Conservation (phyloP, 108 stramenopile genomes). For the Heterococcus sp. region DNA sequence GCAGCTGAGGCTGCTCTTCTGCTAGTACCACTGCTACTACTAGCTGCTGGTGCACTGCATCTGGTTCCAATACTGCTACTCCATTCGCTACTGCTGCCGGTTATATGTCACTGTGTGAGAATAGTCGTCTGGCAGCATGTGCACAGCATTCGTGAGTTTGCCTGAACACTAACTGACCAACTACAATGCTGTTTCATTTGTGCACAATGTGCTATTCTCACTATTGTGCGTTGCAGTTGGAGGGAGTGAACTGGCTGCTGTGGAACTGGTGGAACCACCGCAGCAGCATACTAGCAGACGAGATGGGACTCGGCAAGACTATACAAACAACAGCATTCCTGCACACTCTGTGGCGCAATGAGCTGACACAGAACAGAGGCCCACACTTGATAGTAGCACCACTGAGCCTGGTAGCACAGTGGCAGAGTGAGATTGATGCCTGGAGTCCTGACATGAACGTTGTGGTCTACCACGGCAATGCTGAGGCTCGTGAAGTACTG, state of each 20-base stretch:
- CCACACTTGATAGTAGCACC: slow-evolving; percentile 93
- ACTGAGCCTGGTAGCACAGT: slow-evolving; percentile 85
- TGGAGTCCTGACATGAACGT: slow-evolving; percentile 93
- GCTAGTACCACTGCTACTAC: neutral
- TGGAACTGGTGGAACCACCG: slow-evolving; percentile 85
- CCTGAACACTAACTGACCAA: neutral
- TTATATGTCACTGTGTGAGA: no score
- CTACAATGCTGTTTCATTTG: neutral
- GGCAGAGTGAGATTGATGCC: slow-evolving; percentile 75
- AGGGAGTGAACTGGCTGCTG: slow-evolving; percentile 96
- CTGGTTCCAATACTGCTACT: neutral
- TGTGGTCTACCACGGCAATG: slow-evolving; percentile 87
- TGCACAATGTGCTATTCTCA: neutral
- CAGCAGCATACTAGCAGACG: slow-evolving; percentile 90
- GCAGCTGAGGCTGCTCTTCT: slow-evolving; percentile 8
- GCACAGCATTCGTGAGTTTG: neutral
- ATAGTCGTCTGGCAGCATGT: no score
- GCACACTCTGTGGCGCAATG: slow-evolving; percentile 51
- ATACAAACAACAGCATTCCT: slow-evolving; percentile 91
- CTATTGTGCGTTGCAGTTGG: slow-evolving; percentile 63
- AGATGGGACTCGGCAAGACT: slow-evolving; percentile 89
- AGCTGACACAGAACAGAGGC: slow-evolving; percentile 54
- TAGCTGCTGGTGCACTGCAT: neutral
- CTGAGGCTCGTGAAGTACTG: slow-evolving; percentile 76
- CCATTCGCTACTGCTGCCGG: no score